These are phyloP conservation scores for Salix arbutifolia DNA, from an alignment of 345 rosid genomes.

Conservation along the genomic window DNA sequence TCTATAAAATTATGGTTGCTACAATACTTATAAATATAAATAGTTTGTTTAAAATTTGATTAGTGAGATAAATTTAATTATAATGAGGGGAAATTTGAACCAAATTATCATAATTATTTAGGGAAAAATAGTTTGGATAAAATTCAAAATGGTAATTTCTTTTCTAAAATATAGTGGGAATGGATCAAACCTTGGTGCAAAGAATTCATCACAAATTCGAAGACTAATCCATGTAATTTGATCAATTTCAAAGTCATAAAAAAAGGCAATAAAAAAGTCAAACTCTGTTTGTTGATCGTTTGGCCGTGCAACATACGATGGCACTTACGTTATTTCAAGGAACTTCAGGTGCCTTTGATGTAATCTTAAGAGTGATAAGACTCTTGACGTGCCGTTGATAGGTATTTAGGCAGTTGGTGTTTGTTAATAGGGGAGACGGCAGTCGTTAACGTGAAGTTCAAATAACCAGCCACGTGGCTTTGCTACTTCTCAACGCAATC, in stretches of 20 bases:
- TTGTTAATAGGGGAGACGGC: background rate
- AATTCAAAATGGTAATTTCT: background rate
- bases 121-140: background rate
- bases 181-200: background rate
- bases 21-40: too few species aligned
- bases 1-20: too few species aligned
- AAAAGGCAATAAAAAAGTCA: background rate
- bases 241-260: background rate
- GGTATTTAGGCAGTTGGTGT: background rate
- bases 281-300: background rate
- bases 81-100: too few species aligned
- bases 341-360: background rate
- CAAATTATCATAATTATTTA: background rate
- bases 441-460: background rate
- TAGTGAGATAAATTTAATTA: too few species aligned
- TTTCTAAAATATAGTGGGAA: too few species aligned
- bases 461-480: background rate
- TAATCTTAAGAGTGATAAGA: too few species aligned
- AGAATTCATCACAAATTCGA: background rate
- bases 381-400: slow-evolving; percentile 1
- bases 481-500: background rate
- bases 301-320: background rate
- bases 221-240: background rate
- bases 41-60: too few species aligned
- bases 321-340: background rate